Evolutionary conservation across 2,329 filamentous ascomycete genomes (phyloP).

Genomic region (Annulohypoxylon truncatum): DNA sequence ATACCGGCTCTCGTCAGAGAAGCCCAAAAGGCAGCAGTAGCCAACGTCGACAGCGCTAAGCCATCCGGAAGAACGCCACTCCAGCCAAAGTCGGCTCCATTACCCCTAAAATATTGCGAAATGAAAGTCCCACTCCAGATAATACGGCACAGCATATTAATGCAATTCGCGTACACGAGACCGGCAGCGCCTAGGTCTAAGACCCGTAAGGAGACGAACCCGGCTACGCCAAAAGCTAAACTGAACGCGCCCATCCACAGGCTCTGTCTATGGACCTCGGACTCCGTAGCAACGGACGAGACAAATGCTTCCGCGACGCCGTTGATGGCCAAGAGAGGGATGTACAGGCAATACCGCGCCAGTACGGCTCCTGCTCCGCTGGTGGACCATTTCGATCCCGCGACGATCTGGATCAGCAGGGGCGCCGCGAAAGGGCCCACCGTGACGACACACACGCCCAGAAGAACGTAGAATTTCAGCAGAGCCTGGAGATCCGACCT

Average conservation of each 20-base stretch:
- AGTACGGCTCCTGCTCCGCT: constrained; percentile 80
- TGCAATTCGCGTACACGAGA: constrained; percentile 84
- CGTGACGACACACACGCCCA: constrained; percentile 75
- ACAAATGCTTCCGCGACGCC: constrained; percentile 94
- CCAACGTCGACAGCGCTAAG: constrained; percentile 56
- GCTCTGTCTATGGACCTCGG: constrained; percentile 81
- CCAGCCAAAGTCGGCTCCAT: constrained; percentile 57
- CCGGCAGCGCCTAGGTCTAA: constrained; percentile 79
- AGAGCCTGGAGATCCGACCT: constrained; percentile 70
- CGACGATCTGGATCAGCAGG: constrained; percentile 77
- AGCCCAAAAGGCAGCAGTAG: constrained; percentile 57
- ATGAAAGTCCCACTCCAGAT: constrained; percentile 84
- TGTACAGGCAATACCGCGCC: constrained; percentile 88
- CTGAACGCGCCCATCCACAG: constrained; percentile 88
- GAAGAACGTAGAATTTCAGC: constrained; percentile 77
- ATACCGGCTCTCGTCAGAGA: constrained; percentile 45
- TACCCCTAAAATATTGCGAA: constrained; percentile 66
- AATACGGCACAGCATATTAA: constrained; percentile 91
- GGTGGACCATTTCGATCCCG: constrained; percentile 79
- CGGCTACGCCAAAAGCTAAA: constrained; percentile 76
- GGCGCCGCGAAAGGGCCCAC: constrained; percentile 82
- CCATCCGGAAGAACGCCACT: constrained; percentile 58
- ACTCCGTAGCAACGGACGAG: constrained; percentile 81
- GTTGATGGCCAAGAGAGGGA: constrained; percentile 91
- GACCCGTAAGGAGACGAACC: constrained; percentile 79